Evolutionary conservation across 225 moss, liverwort and hornwort genomes (phyloP), one percentile per base, ranked within the genome.

Genomic region (Antitrichia curtipendula): DNA sequence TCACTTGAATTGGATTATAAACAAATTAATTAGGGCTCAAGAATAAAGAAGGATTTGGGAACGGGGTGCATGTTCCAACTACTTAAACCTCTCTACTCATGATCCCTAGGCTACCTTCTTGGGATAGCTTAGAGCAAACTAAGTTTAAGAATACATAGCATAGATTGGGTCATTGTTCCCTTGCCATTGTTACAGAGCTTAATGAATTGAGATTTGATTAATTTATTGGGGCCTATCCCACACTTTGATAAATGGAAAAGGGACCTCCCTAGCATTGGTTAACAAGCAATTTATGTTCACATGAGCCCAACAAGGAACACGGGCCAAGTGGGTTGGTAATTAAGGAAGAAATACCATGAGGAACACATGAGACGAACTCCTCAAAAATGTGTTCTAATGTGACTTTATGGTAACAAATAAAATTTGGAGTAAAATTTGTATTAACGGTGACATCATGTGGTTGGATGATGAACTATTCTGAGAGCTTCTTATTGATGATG

Each of bases 271-370:
- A 22, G 6, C 8, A 68, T 41, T 41, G 9, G 16, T 70, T 28
- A 28, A 9, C 1, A n/a, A 66, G 3, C n/a, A n/a, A n/a, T n/a
- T 6, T n/a, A n/a, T 66, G 21, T 66, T 66, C 21, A n/a, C 12
- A 40, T 13, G 13, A 68, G 4, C 1, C 0, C 0, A 0, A 1
- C 1, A 12, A 4, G 1, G 24, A 68, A 13, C 2, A 7, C 38
- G 23, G 13, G 1, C 4, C 0, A 6, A 40, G 13, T 7, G 3
- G 1, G 8, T 0, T 70, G 2, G 8, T 24, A 38, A 45, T 45
- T 8, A 45, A 40, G 5, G 40, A 40, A 40, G 24, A 69, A 40
- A 3, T 4, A 69, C 14, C 1, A 15, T 16, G 9, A 41, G 1
- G 8, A 41, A 25, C 4, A 70, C 3, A 1, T 25, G 25, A 41